A percentile compares a stretch with the other conserved stretches of the same genome.
These are phyloP conservation scores for Poterioochromonas sp. DNA, from an alignment of 352 stramenopile species.

Conservation along the genomic window DNA sequence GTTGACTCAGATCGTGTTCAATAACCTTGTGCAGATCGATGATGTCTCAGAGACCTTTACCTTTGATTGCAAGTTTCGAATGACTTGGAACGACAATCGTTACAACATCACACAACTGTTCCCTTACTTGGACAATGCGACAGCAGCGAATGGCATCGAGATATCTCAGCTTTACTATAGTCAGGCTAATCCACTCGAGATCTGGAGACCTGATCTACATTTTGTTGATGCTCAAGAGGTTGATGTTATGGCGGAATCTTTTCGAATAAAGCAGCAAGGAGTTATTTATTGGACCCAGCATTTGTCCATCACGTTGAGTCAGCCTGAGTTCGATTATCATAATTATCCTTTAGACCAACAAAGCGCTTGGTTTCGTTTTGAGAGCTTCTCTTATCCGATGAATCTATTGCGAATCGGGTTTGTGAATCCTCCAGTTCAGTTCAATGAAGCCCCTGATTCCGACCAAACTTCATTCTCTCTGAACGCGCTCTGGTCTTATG, in stretches of 20 bases:
- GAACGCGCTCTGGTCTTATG: background rate
- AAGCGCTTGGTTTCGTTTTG: background rate
- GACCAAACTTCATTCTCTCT: no score
- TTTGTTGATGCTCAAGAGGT: background rate
- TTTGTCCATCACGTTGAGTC: background rate
- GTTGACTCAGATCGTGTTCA: background rate
- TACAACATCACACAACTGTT: background rate
- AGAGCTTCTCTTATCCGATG: background rate
- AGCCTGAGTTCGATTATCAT: background rate
- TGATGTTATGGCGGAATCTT: background rate
- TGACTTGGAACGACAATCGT: background rate
- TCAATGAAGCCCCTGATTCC: no score
- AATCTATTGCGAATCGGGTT: background rate
- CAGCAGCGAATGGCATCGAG: background rate
- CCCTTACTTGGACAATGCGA: background rate
- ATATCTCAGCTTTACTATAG: background rate
- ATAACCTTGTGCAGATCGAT: background rate
- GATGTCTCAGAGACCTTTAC: background rate
- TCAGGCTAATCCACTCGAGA: background rate
- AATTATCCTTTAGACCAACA: background rate
- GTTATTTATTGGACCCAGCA: background rate
- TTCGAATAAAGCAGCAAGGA: background rate
- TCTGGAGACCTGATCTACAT: conserved; percentile 4
- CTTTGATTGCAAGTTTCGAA: background rate
- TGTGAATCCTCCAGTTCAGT: background rate